Conservation (phyloP, 371 early-diverging fungal genomes). For the Mucor racemosus region DNA sequence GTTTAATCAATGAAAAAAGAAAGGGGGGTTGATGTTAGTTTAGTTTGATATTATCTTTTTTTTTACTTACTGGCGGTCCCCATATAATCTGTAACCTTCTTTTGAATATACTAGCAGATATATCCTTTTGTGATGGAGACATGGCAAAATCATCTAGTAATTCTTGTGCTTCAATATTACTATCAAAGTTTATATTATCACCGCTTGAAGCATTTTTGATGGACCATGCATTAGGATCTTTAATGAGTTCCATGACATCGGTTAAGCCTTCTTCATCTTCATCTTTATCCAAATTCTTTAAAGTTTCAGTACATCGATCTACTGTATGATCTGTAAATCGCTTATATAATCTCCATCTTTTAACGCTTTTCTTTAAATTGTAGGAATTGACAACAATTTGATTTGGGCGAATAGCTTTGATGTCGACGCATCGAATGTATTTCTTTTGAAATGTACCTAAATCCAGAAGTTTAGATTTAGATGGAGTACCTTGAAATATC, state of each 20-base stretch:
- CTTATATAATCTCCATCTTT: slow-evolving; percentile 25
- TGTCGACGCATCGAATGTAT: slow-evolving; percentile 19
- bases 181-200: background rate
- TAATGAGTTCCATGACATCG: slow-evolving; percentile 18
- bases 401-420: background rate
- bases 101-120: slow-evolving; percentile 40
- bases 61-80: slow-evolving; percentile 60
- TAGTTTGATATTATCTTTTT: too few species aligned
- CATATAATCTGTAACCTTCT: slow-evolving; percentile 58
- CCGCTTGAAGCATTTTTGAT: background rate
- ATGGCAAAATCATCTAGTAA: slow-evolving; percentile 50
- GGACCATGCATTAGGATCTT: slow-evolving; percentile 40
- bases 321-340: slow-evolving; percentile 41
- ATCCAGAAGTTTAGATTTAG: background rate
- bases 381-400: background rate
- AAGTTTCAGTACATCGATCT: slow-evolving; percentile 13
- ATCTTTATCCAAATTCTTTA: slow-evolving; percentile 23
- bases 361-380: background rate
- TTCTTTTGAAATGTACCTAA: slow-evolving; percentile 8
- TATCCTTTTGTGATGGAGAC: slow-evolving; percentile 60
- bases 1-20: background rate
- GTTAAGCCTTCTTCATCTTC: background rate
- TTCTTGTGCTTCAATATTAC: slow-evolving; percentile 26
- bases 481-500: too few species aligned
- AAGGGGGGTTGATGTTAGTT: background rate